Percentiles rank a stretch among this genome's conserved stretches.
Conservation (phyloP, 1,284 basidiomycete genomes). For the Pyrrhoderma noxium region DNA sequence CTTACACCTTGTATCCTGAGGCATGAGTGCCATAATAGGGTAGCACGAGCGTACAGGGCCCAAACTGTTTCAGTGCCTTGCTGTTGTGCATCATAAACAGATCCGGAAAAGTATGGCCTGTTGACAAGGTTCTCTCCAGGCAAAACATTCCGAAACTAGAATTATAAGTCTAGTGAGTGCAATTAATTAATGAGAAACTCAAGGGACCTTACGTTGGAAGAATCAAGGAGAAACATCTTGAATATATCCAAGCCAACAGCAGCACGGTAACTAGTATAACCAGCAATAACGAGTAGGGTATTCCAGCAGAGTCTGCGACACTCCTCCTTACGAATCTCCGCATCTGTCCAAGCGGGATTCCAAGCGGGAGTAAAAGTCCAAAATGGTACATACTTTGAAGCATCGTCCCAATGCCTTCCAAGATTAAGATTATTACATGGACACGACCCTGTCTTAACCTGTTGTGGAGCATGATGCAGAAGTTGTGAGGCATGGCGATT, state of each 20-base stretch:
- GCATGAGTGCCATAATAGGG: slow-evolving; percentile 67
- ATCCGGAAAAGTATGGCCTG: slow-evolving; percentile 24
- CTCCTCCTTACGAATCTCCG: slow-evolving; percentile 60
- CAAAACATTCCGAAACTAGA: slow-evolving; percentile 60
- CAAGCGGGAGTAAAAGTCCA: slow-evolving; percentile 61
- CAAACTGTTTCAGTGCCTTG: slow-evolving; percentile 58
- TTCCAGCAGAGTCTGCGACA: slow-evolving; percentile 71
- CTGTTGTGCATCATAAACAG: slow-evolving; percentile 26
- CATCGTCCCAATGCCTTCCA: slow-evolving; percentile 40
- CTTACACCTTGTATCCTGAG: slow-evolving; percentile 44
- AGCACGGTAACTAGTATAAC: slow-evolving; percentile 53
- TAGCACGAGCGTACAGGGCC: slow-evolving; percentile 61
- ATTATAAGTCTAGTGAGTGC: too few relatives aligned
- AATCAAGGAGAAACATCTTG: slow-evolving; percentile 54
- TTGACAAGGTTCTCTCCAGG: slow-evolving; percentile 53
- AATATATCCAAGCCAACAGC: slow-evolving; percentile 35
- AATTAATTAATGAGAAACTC: too few relatives aligned
- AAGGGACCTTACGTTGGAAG: slow-evolving; percentile 54
- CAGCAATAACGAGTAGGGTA: slow-evolving; percentile 51
- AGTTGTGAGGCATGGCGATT: slow-evolving; percentile 7
- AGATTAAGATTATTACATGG: slow-evolving; percentile 48
- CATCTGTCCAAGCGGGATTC: slow-evolving; percentile 49
- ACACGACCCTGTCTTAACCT: slow-evolving; percentile 30
- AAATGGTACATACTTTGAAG: slow-evolving; percentile 47
- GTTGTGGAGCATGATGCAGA: background rate